Percentiles rank a stretch among this genome's conserved stretches.
phyloP scores from a whole-genome alignment of 1,284 basidiomycete species.

The Athelia sp. region DNA sequence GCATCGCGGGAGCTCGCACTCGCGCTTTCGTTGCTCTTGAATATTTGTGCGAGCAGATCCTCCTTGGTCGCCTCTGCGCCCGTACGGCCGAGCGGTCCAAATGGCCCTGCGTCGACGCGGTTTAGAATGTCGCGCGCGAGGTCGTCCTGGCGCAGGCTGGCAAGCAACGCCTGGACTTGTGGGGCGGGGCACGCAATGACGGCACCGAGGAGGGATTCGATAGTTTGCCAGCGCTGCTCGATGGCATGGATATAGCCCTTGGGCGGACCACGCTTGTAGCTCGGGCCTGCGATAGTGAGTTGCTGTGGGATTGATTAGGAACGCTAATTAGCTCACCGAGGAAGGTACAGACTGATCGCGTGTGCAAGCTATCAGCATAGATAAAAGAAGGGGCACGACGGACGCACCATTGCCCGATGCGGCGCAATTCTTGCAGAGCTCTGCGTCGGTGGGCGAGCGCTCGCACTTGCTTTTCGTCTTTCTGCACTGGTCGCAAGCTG shows the following conservation, averaged over 20 bases:
- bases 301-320: no score
- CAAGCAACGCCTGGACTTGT: constrained; percentile 62
- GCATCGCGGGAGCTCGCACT: constrained; percentile 43
- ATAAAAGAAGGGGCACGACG: constrained; percentile 1
- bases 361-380: neutral
- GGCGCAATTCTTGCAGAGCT: constrained; percentile 66
- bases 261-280: constrained; percentile 81
- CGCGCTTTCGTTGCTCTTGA: constrained; percentile 50
- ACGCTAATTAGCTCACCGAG: no score
- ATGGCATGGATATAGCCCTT: constrained; percentile 90
- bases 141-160: constrained; percentile 64
- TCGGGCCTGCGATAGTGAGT: constrained; percentile 53
- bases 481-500: constrained; percentile 80
- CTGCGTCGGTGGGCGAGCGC: constrained; percentile 43
- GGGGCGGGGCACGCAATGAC: constrained; percentile 71
- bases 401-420: constrained; percentile 53
- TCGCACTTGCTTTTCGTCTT: constrained; percentile 87
- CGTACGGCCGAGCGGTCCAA: constrained; percentile 60
- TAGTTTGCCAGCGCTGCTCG: constrained; percentile 84
- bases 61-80: constrained; percentile 47
- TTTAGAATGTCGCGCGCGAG: constrained; percentile 67
- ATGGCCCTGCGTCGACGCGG: constrained; percentile 72
- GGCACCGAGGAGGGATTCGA: constrained; percentile 78
- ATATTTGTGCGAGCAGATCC: constrained; percentile 68
- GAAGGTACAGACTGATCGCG: constrained; percentile 63